phyloP scores from a whole-genome alignment of 1,284 basidiomycete genomes.

The Ganoderma multipileum region DNA sequence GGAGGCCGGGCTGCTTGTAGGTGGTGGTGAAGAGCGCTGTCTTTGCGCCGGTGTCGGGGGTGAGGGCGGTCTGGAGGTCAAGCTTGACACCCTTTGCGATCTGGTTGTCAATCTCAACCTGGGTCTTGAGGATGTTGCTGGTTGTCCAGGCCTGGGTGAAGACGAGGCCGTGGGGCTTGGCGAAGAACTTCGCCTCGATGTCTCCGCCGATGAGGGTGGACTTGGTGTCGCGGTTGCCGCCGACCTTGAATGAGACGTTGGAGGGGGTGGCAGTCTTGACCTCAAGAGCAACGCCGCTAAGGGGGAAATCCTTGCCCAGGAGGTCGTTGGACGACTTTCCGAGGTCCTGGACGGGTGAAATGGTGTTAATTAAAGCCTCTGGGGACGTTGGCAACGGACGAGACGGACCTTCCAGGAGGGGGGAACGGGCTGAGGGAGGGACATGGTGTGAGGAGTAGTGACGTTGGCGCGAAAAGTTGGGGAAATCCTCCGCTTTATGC shows the following conservation, averaged over 20 bases:
- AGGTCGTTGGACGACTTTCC: conserved; percentile 98
- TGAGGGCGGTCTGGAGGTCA: conserved; percentile 86
- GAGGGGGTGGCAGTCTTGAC: conserved; percentile 97
- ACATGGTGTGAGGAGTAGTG: conserved; percentile 56
- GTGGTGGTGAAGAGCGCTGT: conserved; percentile 82
- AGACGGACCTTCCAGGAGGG: conserved; percentile 87
- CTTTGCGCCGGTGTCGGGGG: conserved; percentile 88
- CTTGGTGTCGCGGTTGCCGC: conserved; percentile 80
- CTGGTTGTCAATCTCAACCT: conserved; percentile 97
- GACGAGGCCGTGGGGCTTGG: conserved; percentile 89
- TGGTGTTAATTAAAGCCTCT: conserved; percentile 13
- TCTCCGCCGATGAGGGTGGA: conserved; percentile 80
- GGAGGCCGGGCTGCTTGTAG: conserved; percentile 97
- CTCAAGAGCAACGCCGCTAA: conserved; percentile 82
- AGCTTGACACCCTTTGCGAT: conserved; percentile 98
- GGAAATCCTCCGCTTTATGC: conserved; percentile 38
- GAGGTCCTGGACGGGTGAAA: conserved; percentile 70
- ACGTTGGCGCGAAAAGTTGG: conserved; percentile 32
- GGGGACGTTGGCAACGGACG: conserved; percentile 4
- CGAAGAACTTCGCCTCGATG: conserved; percentile 90
- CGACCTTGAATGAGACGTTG: conserved; percentile 89
- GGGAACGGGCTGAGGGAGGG: conserved; percentile 88
- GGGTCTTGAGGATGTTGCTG: conserved; percentile 88
- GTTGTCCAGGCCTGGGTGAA: conserved; percentile 97
- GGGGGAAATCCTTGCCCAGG: conserved; percentile 92